Conservation (phyloP, 2,329 filamentous ascomycete species). For the Claviceps arundinis region DNA sequence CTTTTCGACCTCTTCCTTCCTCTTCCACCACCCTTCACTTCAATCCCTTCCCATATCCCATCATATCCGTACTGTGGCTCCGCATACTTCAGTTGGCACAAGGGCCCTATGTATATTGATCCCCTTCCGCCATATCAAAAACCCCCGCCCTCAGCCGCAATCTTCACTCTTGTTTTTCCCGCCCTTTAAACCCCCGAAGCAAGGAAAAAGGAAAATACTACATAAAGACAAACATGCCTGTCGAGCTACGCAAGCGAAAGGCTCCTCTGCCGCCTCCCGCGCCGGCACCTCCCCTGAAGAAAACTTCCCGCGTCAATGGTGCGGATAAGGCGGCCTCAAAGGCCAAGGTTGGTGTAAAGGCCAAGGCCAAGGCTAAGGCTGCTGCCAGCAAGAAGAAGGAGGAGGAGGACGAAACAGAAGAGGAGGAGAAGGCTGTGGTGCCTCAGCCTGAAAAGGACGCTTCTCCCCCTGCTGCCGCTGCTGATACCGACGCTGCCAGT, state of each 20-base stretch:
- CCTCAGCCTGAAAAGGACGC: constrained; percentile 14
- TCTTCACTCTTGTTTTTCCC: background rate
- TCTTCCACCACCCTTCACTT: constrained; percentile 6
- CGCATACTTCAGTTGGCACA: background rate
- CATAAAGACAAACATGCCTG: constrained; percentile 32
- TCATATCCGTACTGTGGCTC: background rate
- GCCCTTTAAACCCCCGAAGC: background rate
- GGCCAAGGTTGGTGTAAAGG: background rate
- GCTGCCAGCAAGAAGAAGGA: constrained; percentile 8
- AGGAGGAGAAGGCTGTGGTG: constrained; percentile 10
- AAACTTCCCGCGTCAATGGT: background rate
- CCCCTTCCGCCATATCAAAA: no score
- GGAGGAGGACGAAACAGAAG: background rate
- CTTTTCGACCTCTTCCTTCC: background rate
- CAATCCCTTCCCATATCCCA: background rate
- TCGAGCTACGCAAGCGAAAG: constrained; percentile 49
- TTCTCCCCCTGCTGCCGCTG: background rate
- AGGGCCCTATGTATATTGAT: background rate
- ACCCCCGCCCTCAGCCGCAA: background rate
- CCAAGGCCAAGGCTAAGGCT: background rate
- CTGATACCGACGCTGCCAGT: background rate
- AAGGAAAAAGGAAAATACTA: background rate
- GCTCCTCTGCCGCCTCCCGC: constrained; percentile 34
- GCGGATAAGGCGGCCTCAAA: background rate
- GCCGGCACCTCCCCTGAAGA: constrained; percentile 27